Percentiles rank a stretch among this genome's conserved stretches.
Evolutionary conservation across 2,329 filamentous ascomycete genomes (phyloP).

Genomic region (Alternaria gaisen): DNA sequence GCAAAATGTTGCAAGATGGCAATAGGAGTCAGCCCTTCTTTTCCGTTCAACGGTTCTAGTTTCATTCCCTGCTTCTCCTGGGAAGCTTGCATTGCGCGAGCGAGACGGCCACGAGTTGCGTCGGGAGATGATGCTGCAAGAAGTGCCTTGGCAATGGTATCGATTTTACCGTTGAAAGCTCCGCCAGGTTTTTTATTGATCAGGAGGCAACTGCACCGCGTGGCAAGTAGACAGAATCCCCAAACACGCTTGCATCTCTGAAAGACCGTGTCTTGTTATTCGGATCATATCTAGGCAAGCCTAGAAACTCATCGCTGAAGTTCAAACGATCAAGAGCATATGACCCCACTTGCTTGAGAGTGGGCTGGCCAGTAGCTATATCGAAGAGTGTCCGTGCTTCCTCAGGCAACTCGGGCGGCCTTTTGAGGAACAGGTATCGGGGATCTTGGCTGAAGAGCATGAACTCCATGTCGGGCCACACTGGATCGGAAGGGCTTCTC

Average conservation of each 20-base stretch:
- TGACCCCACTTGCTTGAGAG: not conserved
- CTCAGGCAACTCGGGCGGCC: slow-evolving; percentile 4
- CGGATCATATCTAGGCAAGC: not conserved
- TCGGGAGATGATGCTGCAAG: not conserved
- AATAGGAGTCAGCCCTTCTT: not conserved
- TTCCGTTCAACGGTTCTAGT: not conserved
- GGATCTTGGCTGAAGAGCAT: slow-evolving; percentile 12
- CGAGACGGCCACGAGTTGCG: slow-evolving; percentile 2
- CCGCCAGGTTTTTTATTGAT: not conserved
- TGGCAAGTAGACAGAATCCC: slow-evolving; percentile 7
- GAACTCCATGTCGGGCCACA: slow-evolving; percentile 19
- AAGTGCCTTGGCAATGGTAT: not conserved
- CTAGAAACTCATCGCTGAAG: not conserved
- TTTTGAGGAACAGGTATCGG: slow-evolving; percentile 8
- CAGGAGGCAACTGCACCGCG: not conserved
- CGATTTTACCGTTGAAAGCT: not conserved
- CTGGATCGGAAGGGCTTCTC: not conserved
- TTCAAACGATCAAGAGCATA: not conserved
- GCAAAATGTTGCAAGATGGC: slow-evolving; percentile 9
- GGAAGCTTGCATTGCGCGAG: not conserved
- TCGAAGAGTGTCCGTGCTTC: slow-evolving; percentile 5
- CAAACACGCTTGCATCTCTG: slow-evolving; percentile 12
- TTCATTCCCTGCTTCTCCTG: not conserved
- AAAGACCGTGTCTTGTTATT: not conserved
- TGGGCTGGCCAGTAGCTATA: slow-evolving; percentile 6